These are phyloP conservation scores for Termitomyces sp. DNA, from an alignment of 768 basidiomycete species.

Conservation along the genomic window DNA sequence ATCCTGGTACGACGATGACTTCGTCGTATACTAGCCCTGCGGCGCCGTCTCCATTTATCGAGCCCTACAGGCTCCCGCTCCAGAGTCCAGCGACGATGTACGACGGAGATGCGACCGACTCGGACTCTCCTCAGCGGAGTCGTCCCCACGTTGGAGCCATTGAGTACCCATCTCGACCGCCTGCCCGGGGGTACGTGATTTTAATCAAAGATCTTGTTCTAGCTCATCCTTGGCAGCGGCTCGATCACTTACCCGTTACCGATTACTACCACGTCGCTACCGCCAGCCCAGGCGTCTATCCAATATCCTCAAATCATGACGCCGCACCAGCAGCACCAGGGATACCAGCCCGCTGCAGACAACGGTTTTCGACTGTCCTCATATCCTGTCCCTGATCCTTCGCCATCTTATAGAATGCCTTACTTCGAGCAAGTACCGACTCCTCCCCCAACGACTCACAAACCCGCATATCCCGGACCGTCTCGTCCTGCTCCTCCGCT, in stretches of 20 bases:
- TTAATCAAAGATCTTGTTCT: neutral
- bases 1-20: conserved; percentile 10
- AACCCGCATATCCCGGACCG: conserved; percentile 14
- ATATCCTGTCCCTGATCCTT: neutral
- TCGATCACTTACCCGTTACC: conserved; percentile 42
- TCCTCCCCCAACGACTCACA: conserved; percentile 10
- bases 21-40: neutral
- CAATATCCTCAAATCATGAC: conserved; percentile 75
- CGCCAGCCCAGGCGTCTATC: conserved; percentile 45
- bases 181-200: conserved; percentile 29
- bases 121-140: conserved; percentile 25
- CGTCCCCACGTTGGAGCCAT: neutral
- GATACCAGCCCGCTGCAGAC: conserved; percentile 65
- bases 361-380: neutral
- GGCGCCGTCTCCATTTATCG: neutral
- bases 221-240: neutral
- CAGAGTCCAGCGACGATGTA: conserved; percentile 52
- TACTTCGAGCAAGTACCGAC: conserved; percentile 10
- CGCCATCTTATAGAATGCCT: neutral
- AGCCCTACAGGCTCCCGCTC: conserved; percentile 39
- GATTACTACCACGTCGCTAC: conserved; percentile 67
- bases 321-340: conserved; percentile 71
- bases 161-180: neutral
- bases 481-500: conserved; percentile 22
- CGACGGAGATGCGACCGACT: conserved; percentile 44